Evolutionary conservation across 352 stramenopile genomes (phyloP).

Genomic region (Halophytophthora polymorphica): DNA sequence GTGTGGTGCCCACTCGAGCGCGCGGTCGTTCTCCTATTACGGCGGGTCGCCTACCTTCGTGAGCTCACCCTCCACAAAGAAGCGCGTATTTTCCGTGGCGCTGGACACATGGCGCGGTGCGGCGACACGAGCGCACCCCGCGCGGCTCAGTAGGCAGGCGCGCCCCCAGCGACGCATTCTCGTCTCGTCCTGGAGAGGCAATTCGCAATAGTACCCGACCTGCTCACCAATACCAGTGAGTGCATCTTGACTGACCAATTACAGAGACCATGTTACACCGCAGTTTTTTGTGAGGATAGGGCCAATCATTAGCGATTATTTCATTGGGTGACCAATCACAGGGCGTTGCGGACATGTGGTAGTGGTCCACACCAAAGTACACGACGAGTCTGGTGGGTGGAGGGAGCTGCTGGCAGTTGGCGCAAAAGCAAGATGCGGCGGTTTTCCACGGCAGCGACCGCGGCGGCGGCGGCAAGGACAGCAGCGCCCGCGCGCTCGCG

Average conservation of each 20-base stretch:
- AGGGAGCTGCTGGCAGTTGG: constrained; percentile 5
- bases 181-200: too few species aligned
- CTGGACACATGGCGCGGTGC: constrained; percentile 10
- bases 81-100: constrained; percentile 10
- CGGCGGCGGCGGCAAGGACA: constrained; percentile 5
- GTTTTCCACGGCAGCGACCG: constrained; percentile 22
- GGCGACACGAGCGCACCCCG: not conserved
- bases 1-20: not conserved
- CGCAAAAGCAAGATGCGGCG: constrained; percentile 25
- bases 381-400: not conserved
- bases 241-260: too few species aligned
- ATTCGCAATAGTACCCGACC: too few species aligned
- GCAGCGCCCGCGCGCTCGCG: constrained; percentile 21
- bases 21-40: not conserved
- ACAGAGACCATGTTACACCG: too few species aligned
- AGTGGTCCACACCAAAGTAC: too few species aligned
- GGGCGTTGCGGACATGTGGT: too few species aligned
- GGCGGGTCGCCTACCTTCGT: constrained; percentile 16
- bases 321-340: too few species aligned
- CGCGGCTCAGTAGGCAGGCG: too few species aligned
- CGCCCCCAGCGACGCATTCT: too few species aligned
- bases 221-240: too few species aligned
- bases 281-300: too few species aligned
- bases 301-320: too few species aligned
- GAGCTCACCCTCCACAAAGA: constrained; percentile 35